Evolutionary conservation across 495 filamentous ascomycete genomes (phyloP).

Genomic region (Aspergillus cristatus): DNA sequence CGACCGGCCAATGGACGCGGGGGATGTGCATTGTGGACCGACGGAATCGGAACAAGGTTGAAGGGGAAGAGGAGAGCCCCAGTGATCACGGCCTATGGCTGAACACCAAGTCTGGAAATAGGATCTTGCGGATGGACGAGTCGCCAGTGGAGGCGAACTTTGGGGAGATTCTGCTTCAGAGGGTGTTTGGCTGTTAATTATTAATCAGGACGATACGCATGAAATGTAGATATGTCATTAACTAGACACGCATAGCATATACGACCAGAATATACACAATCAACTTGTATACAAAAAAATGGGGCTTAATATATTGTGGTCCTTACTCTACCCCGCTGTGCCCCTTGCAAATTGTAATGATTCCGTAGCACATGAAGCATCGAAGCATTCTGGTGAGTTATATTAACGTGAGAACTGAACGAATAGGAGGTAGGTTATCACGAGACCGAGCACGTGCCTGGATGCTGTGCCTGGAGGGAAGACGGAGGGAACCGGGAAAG

Average conservation of each 20-base stretch:
- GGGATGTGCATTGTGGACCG: constrained; percentile 84
- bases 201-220: too few relatives aligned
- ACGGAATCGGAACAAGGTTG: constrained; percentile 50
- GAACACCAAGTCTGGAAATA: constrained; percentile 59
- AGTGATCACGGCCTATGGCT: constrained; percentile 71
- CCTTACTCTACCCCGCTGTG: too few relatives aligned
- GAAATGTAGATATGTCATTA: too few relatives aligned
- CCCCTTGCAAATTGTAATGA: too few relatives aligned
- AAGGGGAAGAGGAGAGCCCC: constrained; percentile 45
- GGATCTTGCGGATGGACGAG: constrained; percentile 56
- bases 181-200: constrained; percentile 22
- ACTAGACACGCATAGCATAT: too few relatives aligned
- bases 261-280: too few relatives aligned
- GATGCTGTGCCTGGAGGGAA: constrained; percentile 19
- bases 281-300: too few relatives aligned
- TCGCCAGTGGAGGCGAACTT: constrained; percentile 36
- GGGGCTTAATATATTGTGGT: too few relatives aligned
- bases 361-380: too few relatives aligned
- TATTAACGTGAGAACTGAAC: too few relatives aligned
- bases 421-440: constrained; percentile 7
- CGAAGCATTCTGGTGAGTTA: too few relatives aligned
- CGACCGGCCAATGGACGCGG: constrained; percentile 84
- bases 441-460: constrained; percentile 24
- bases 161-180: constrained; percentile 34
- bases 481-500: neutral